Evolutionary conservation across 2,329 filamentous ascomycete genomes (phyloP).

Genomic region (Ophiostoma montium): DNA sequence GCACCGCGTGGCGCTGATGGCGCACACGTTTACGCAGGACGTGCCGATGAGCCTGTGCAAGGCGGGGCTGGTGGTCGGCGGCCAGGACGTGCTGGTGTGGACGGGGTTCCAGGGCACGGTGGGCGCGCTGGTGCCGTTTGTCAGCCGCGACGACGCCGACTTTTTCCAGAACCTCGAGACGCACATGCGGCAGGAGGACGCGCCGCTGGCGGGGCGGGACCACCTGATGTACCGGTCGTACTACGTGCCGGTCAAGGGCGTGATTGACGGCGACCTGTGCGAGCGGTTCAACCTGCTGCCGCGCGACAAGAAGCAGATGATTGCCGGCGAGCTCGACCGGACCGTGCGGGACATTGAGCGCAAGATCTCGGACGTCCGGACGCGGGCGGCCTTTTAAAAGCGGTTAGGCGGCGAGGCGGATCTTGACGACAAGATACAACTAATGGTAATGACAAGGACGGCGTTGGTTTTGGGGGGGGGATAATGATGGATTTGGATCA

Average conservation of each 20-base stretch:
- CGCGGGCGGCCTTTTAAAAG: conserved; percentile 45
- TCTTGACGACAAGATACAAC: too few species aligned
- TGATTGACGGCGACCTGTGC: conserved; percentile 93
- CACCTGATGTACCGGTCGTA: conserved; percentile 93
- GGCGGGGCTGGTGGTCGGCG: conserved; percentile 77
- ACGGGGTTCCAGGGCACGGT: conserved; percentile 88
- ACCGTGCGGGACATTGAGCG: conserved; percentile 88
- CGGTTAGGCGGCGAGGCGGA: too few species aligned
- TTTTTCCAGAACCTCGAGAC: conserved; percentile 94
- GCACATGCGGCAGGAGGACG: conserved; percentile 72
- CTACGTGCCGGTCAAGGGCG: conserved; percentile 89
- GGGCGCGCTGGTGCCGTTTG: conserved; percentile 83
- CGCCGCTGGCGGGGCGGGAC: conserved; percentile 80
- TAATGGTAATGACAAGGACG: too few species aligned
- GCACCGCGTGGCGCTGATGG: conserved; percentile 70
- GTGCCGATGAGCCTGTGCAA: conserved; percentile 85
- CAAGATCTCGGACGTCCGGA: conserved; percentile 65
- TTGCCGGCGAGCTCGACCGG: conserved; percentile 83
- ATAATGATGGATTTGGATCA: too few species aligned
- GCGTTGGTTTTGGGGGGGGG: too few species aligned
- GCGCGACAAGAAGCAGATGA: conserved; percentile 86
- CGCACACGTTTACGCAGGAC: conserved; percentile 83
- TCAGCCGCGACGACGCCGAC: conserved; percentile 83
- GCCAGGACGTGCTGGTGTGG: conserved; percentile 85
- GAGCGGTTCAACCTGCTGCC: conserved; percentile 77